These are phyloP conservation scores for Halenospora varia DNA, from an alignment of 495 filamentous ascomycete species.

Conservation along the genomic window DNA sequence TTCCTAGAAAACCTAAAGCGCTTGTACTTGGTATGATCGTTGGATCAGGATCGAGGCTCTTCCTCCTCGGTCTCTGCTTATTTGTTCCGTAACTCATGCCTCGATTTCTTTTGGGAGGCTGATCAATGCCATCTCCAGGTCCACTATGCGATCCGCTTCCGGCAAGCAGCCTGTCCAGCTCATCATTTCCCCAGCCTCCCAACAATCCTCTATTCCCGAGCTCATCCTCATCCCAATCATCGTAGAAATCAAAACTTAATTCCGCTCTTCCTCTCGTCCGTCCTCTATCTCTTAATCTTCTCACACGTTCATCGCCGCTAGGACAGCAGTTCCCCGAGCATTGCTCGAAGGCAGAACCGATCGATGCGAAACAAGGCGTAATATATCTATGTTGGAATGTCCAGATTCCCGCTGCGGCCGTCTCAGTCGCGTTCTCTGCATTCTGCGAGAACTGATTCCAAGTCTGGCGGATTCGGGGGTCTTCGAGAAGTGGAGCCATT, in stretches of 20 bases:
- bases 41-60: constrained; percentile 68
- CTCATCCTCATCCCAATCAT: constrained; percentile 89
- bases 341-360: constrained; percentile 60
- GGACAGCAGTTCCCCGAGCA: constrained; percentile 73
- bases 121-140: constrained; percentile 41
- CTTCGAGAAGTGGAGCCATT: constrained; percentile 60
- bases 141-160: constrained; percentile 56
- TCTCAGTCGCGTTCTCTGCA: constrained; percentile 87
- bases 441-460: constrained; percentile 92
- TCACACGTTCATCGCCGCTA: constrained; percentile 66
- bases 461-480: constrained; percentile 89
- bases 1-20: constrained; percentile 77
- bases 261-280: constrained; percentile 64
- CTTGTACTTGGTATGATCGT: constrained; percentile 88
- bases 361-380: constrained; percentile 68
- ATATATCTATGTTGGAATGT: constrained; percentile 82
- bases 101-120: constrained; percentile 69
- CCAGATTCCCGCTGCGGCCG: constrained; percentile 84
- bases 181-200: constrained; percentile 59
- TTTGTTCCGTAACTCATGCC: constrained; percentile 88
- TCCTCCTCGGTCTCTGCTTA: constrained; percentile 50
- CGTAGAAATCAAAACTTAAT: constrained; percentile 94
- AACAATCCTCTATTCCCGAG: constrained; percentile 38
- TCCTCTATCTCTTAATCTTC: constrained; percentile 55
- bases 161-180: constrained; percentile 82